These are phyloP conservation scores for Aquanectria penicillioides DNA, from an alignment of 2,329 filamentous ascomycete genomes.

Conservation along the genomic window DNA sequence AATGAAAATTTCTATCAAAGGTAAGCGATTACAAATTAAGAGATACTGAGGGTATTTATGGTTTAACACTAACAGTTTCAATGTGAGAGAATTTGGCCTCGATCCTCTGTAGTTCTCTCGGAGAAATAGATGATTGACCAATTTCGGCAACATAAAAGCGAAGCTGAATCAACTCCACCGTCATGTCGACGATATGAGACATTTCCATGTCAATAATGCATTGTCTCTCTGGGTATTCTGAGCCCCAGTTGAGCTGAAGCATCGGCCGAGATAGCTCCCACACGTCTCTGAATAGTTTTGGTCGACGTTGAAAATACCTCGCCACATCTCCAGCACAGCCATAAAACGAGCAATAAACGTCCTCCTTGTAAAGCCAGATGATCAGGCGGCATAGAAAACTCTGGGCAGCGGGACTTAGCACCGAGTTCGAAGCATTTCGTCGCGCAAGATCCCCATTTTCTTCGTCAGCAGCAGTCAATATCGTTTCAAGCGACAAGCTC, in stretches of 20 bases:
- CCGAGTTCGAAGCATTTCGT: not conserved
- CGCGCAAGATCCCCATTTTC: too few relatives aligned
- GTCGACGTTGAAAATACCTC: not conserved
- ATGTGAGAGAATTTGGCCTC: not conserved
- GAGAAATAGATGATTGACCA: not conserved
- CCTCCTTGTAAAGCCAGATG: constrained; percentile 5
- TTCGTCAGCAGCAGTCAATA: too few relatives aligned
- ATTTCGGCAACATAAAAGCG: not conserved
- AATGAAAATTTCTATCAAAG: not conserved
- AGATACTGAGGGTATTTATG: too few relatives aligned
- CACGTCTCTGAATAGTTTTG: not conserved
- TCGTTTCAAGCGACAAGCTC: too few relatives aligned
- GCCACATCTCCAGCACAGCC: not conserved
- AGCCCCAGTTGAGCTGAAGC: constrained; percentile 4
- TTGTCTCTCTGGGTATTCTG: not conserved
- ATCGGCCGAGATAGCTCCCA: not conserved
- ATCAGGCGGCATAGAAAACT: constrained; percentile 6
- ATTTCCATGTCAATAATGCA: not conserved
- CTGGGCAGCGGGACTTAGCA: not conserved
- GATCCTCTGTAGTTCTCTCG: not conserved
- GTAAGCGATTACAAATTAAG: too few relatives aligned
- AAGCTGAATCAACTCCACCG: not conserved
- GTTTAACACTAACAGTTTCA: constrained; percentile 3
- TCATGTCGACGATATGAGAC: constrained; percentile 4
- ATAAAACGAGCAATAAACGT: not conserved